Evolutionary conservation across 2,329 filamentous ascomycete species (phyloP), one percentile per base, ranked within the genome.

Genomic region (Decorospora gaudefroyi): DNA sequence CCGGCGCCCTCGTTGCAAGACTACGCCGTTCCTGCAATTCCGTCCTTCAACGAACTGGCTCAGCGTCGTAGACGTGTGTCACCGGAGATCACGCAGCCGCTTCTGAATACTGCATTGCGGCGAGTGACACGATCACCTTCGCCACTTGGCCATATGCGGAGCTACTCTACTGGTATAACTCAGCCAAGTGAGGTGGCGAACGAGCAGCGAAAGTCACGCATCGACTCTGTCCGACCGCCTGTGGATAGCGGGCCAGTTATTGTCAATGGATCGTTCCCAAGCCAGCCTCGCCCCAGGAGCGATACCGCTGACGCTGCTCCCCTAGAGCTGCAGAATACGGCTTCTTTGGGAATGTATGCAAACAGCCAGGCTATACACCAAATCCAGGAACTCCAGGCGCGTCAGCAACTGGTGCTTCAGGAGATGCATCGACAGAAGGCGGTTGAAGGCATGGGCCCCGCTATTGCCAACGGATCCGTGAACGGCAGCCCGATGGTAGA

Each of bases 91-190:
- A 67, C 59, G 0, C 67, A 69, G 28, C 65, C 67, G 36, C 62
- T 75, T 2, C 56, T 71, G 32, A 63, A 67, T 38, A 69, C 68
- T 29, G 66, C 67, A 2, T 42, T 68, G 38, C 55, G 64, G 25
- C 64, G 67, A 23, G 57, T 64, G 6, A 74, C 72, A 11, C 65
- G 75, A 18, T 78, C 76, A 12, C 75, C 76, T 12, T 78, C 76
- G 3, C 75, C 76, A 1, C 64, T 77, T 19, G 70, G 71, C 4
- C 72, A 75, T 39, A 51, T 70, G 34, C 64, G 73, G 31, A 74
- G 67, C 30, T 72, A 72, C 27, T 72, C 72, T 4, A 70, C 59
- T 6, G 59, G 57, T 19, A 46, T 62, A 4, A 28, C 56, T 12
- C 51, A 54, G 8, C 56, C 52, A 27, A 31, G 32, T 19, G 32